Evolutionary conservation across 257 asterid genomes (phyloP), one percentile per base, ranked within the genome.

Genomic region (Fraxinus americana): DNA sequence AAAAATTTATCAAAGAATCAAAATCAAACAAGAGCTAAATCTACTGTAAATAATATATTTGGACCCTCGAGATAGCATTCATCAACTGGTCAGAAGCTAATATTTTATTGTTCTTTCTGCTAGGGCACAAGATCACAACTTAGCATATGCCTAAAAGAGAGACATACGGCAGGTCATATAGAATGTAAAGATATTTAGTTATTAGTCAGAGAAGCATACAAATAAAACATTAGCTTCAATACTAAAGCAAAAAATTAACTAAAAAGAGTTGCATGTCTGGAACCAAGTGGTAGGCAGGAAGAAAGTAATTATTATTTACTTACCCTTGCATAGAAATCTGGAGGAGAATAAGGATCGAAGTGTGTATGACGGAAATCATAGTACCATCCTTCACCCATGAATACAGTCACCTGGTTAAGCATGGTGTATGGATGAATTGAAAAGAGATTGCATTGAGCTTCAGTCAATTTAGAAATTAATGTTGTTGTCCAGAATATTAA

Each of bases 321-420:
- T 59, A 84, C 90, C 88, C 79, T 87, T 29, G 81, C 85, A 73
- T 87, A 87, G 57, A 87, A 87, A 79, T 87, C 90, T 32, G 90
- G 90, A 50, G 88, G 88, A 84, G n/a, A n/a, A n/a, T n/a, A n/a
- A n/a, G n/a, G n/a, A n/a, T n/a, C n/a, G n/a, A n/a, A n/a, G n/a
- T n/a, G n/a, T n/a, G n/a, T n/a, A n/a, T n/a, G n/a, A n/a, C n/a
- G n/a, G n/a, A n/a, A n/a, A n/a, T n/a, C n/a, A n/a, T n/a, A n/a
- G n/a, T n/a, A n/a, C n/a, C n/a, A n/a, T n/a, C n/a, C n/a, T n/a
- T n/a, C n/a, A n/a, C n/a, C n/a, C n/a, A n/a, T n/a, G n/a, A n/a
- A n/a, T n/a, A n/a, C n/a, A n/a, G n/a, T n/a, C n/a, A n/a, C 90
- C 90, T 87, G 81, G 39, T 72, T 52, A 50, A 38, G 7, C 45